Base-by-base conservation (phyloP, 768 basidiomycete genomes). In the Kwoniella bestiolae region DNA sequence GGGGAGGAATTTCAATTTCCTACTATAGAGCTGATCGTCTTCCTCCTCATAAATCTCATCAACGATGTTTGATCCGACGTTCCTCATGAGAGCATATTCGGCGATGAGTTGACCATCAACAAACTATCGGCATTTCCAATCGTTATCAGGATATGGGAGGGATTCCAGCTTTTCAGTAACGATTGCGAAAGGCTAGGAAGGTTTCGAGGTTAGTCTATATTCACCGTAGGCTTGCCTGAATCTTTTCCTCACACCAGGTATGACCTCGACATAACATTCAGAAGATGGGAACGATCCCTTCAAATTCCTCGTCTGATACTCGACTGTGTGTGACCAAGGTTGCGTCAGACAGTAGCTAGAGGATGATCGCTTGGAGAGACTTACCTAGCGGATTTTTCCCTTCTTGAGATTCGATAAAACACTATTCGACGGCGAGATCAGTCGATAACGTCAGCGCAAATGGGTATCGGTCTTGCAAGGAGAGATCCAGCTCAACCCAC, bases 71-170 rank as follows among this genome's bases (percentile, higher is more conserved):
- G 50, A 52, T 6, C 16, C 29, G 4, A 14, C n/a, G 12, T 52
- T 14, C 29, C 18, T 26, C 16, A 26, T 23, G 1, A 52, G 28
- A 3, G 29, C 29, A 32, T 52, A 52, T 31, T 52, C 50, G n/a
- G 50, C 29, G 3, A 52, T 52, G 12, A 23, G 16, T 52, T 52
- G 50, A 1, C 28, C 50, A n/a, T 52, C 50, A 3, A 32, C 25
- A 31, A 28, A 31, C 14, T 52, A 52, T 31, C 16, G 25, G 50
- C 50, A 52, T 52, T n/a, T 52, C 50, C 50, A 52, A 31, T 32
- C 50, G 23, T 16, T 14, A 16, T 52, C 12, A 1, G 50, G 23
- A 52, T 31, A 52, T 26, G 29, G 9, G 12, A 31, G 7, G 12
- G 50, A 14, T 12, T 26, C 16, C 8, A 52, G 25, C 14, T 52